These are phyloP conservation scores for Hypoxylon sp. DNA, from an alignment of 2,329 filamentous ascomycete species.

Conservation along the genomic window DNA sequence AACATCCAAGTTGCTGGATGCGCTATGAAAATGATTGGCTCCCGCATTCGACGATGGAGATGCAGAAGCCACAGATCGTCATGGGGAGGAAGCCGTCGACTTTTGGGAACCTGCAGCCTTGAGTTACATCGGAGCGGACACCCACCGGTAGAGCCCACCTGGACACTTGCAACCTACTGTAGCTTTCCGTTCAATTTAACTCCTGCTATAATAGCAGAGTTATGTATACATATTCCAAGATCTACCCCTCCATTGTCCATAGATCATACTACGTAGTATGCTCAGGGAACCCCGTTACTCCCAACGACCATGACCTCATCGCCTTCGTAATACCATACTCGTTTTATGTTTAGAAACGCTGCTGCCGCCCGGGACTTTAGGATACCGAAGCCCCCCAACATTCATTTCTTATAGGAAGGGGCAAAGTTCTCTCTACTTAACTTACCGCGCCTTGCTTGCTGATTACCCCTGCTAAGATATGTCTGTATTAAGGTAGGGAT, in stretches of 20 bases:
- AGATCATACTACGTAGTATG: constrained; percentile 46
- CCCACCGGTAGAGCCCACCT: constrained; percentile 28
- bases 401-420: constrained; percentile 1
- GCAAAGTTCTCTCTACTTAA: constrained; percentile 11
- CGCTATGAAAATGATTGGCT: constrained; percentile 51
- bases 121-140: constrained; percentile 50
- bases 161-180: constrained; percentile 18
- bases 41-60: constrained; percentile 42
- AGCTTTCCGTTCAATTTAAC: constrained; percentile 28
- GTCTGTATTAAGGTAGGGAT: constrained; percentile 15
- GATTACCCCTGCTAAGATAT: constrained; percentile 14
- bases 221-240: constrained; percentile 42
- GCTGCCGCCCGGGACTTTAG: constrained; percentile 24
- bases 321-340: constrained; percentile 23
- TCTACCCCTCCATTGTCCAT: constrained; percentile 45
- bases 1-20: constrained; percentile 37
- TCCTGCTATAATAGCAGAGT: constrained; percentile 25
- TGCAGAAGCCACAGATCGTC: constrained; percentile 50
- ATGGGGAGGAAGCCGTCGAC: constrained; percentile 49
- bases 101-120: constrained; percentile 46
- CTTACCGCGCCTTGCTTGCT: constrained; percentile 9
- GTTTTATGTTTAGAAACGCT: constrained; percentile 37
- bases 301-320: constrained; percentile 41
- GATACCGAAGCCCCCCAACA: constrained; percentile 13
- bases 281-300: constrained; percentile 21